phyloP scores from a whole-genome alignment of 2,329 filamentous ascomycete species.

The Aspergillus udagawae region DNA sequence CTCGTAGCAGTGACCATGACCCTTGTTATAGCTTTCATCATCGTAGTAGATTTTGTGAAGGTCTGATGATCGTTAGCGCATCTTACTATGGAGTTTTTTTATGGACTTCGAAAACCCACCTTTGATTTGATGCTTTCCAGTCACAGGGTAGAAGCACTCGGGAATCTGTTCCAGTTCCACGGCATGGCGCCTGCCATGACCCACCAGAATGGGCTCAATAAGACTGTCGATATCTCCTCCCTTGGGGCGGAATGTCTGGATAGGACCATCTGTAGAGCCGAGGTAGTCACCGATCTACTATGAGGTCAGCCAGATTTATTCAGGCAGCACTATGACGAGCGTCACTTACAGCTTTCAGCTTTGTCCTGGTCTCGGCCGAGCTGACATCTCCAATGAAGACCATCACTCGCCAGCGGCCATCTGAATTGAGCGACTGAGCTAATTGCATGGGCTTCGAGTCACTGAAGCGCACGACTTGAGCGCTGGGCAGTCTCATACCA shows the following conservation, averaged over 20 bases:
- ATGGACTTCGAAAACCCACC: constrained; percentile 34
- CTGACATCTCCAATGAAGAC: constrained; percentile 46
- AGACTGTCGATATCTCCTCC: constrained; percentile 49
- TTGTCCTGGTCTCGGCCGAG: constrained; percentile 18
- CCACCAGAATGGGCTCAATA: constrained; percentile 55
- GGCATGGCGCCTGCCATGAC: constrained; percentile 45
- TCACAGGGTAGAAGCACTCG: constrained; percentile 52
- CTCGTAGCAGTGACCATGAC: constrained; percentile 56
- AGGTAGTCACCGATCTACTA: constrained; percentile 40
- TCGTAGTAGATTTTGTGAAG: constrained; percentile 58
- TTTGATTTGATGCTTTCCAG: constrained; percentile 53
- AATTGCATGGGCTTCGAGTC: constrained; percentile 57
- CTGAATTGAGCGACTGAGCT: constrained; percentile 47
- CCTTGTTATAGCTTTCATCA: constrained; percentile 52
- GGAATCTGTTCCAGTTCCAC: constrained; percentile 54
- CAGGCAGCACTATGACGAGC: not conserved
- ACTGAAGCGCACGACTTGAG: constrained; percentile 57
- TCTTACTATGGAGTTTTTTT: too few relatives aligned
- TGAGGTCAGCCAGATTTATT: constrained; percentile 1
- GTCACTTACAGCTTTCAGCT: constrained; percentile 37
- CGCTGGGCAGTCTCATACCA: constrained; percentile 50
- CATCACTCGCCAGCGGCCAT: constrained; percentile 51
- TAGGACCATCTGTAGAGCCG: constrained; percentile 38
- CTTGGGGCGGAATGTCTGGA: constrained; percentile 42
- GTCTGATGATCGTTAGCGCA: constrained; percentile 37